Percentiles rank a stretch among this genome's conserved stretches.
phyloP scores from a whole-genome alignment of 192 early-diverging fungal species.

The Backusella westeae region DNA sequence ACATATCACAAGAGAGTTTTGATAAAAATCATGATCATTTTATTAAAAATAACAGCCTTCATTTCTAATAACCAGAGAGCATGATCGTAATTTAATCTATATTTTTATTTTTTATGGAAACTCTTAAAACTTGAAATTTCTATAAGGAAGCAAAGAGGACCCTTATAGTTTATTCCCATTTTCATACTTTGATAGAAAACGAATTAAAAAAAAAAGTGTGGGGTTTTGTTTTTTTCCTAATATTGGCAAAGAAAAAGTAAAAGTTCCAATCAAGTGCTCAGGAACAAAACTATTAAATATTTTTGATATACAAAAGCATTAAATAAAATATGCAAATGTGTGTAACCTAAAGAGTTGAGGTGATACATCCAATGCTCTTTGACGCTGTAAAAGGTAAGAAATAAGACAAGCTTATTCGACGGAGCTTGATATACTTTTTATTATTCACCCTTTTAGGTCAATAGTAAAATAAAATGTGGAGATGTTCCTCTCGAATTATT shows the following conservation, averaged over 20 bases:
- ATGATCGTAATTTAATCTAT: not conserved
- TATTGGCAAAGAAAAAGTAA: not conserved
- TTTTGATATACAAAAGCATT: not conserved
- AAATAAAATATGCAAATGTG: not conserved
- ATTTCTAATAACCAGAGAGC: not conserved
- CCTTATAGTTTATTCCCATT: not conserved
- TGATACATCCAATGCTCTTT: not conserved
- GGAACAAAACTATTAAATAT: not conserved
- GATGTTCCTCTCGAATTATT: not conserved
- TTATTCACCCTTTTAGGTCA: slow-evolving; percentile 4
- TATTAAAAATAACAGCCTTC: not conserved
- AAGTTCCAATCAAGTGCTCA: not conserved
- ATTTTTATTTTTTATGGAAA: not conserved
- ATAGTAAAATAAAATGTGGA: slow-evolving; percentile 2
- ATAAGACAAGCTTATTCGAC: not conserved
- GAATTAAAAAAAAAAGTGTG: not conserved
- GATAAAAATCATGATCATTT: not conserved
- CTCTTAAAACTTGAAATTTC: not conserved
- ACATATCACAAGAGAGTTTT: not conserved
- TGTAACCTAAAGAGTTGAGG: not conserved
- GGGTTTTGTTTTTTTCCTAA: not conserved
- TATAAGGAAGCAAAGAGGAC: not conserved
- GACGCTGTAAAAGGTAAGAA: slow-evolving; percentile 1
- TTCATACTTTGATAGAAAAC: not conserved
- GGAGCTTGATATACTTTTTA: slow-evolving; percentile 3